Evolutionary conservation across 2,329 filamentous ascomycete species (phyloP), one percentile per base, ranked within the genome.

Genomic region (Colletotrichum sp.): DNA sequence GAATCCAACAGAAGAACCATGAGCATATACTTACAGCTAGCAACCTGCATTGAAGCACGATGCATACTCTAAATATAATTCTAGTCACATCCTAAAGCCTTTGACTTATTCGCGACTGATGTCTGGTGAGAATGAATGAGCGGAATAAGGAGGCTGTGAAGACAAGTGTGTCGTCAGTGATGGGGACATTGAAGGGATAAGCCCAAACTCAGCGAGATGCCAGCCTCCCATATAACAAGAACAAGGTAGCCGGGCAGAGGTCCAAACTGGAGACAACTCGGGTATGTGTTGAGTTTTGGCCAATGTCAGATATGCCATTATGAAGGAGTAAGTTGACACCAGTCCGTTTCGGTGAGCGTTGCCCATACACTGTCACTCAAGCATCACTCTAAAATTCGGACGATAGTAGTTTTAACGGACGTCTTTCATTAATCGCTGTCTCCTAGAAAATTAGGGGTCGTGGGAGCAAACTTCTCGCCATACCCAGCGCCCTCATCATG

Each of bases 11-110:
- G n/a, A 15, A 16, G 26, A 48, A 13, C 24, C 8, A 34, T 8
- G 15, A 34, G 24, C n/a, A 71, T 71, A n/a, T 74, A 71, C 16
- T 36, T 34, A 65, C n/a, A 71, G 34, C 28, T 52, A 64, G n/a
- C 36, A 66, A 38, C 57, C 21, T 30, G 58, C 43, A 64, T 58
- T 60, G 16, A 67, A 66, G 60, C 16, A 64, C 18, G 28, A n/a
- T 24, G 26, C 58, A 52, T 64, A 43, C 43, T 9, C 57, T 38
- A 65, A 66, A 71, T 66, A 71, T 74, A 74, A 71, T 71, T 28
- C 26, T 71, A 71, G 26, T 71, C 32, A 60, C 32, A 15, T 24
- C 18, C 28, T 30, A n/a, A 34, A 32, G 24, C 2, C 55, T 3
- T 28, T 18, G 24, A 30, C 15, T 30, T 30, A 6, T 52, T 52